Percentiles rank a stretch among this genome's conserved stretches.
phyloP scores from a whole-genome alignment of 163 green algal genomes.

The Chlamydomonas reinhardtii region DNA sequence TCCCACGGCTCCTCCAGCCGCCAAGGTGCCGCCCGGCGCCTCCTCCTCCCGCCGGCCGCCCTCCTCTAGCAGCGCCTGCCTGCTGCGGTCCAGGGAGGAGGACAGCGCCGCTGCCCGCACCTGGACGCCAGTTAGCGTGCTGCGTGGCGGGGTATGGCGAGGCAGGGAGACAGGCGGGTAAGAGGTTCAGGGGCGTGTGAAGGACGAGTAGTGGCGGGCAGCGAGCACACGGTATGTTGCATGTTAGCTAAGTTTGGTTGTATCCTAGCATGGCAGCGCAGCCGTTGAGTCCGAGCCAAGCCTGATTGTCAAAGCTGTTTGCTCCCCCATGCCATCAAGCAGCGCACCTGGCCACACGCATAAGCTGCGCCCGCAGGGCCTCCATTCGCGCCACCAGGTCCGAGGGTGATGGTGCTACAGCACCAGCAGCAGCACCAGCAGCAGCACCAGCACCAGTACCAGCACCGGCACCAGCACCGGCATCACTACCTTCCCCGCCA shows the following conservation, averaged over 20 bases:
- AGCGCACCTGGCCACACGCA: slow-evolving; percentile 19
- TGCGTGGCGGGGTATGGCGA: neutral
- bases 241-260: too few relatives aligned
- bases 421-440: neutral
- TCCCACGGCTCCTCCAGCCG: neutral
- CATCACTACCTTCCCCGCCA: too few relatives aligned
- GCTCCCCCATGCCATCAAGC: neutral
- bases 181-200: neutral
- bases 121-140: slow-evolving; percentile 23
- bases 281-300: too few relatives aligned
- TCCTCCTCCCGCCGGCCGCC: neutral
- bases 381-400: slow-evolving; percentile 29
- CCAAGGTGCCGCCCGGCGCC: too few relatives aligned
- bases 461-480: too few relatives aligned
- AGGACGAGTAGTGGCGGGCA: neutral
- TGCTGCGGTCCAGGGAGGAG: neutral
- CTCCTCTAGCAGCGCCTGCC: neutral
- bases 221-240: too few relatives aligned
- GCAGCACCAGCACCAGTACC: too few relatives aligned
- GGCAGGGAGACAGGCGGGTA: neutral
- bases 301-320: too few relatives aligned
- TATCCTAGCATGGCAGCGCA: too few relatives aligned
- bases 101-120: neutral
- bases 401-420: neutral
- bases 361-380: slow-evolving; percentile 17